Percentiles rank a stretch among this genome's conserved stretches.
Conservation (phyloP, 495 filamentous ascomycete species). For the Rhypophila decipiens region DNA sequence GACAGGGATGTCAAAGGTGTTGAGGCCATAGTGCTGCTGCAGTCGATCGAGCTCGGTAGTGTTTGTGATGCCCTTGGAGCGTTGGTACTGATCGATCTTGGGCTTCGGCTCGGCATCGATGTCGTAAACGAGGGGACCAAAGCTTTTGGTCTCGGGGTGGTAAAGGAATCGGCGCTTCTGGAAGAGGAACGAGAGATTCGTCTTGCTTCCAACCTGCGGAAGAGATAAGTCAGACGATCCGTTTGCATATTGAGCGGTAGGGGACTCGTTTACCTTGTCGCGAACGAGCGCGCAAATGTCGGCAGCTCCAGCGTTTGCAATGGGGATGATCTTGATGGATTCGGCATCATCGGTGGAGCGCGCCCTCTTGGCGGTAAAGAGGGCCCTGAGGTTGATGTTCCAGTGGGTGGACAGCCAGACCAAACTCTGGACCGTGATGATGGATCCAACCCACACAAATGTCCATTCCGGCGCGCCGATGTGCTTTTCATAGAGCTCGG, state of each 20-base stretch:
- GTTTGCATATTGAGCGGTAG: neutral
- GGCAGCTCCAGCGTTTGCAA: conserved; percentile 79
- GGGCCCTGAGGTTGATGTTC: conserved; percentile 78
- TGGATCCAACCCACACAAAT: conserved; percentile 82
- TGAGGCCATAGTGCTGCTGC: conserved; percentile 89
- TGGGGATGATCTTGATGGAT: conserved; percentile 88
- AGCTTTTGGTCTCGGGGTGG: conserved; percentile 58
- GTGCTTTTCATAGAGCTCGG: conserved; percentile 79
- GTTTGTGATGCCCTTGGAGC: conserved; percentile 62
- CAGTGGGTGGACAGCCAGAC: conserved; percentile 95
- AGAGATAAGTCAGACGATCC: conserved; percentile 3
- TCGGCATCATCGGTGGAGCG: conserved; percentile 68
- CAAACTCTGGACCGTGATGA: conserved; percentile 81
- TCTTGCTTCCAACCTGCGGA: conserved; percentile 56
- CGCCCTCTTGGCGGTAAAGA: conserved; percentile 73
- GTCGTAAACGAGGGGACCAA: conserved; percentile 75
- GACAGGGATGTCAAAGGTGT: conserved; percentile 97
- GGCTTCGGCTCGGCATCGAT: conserved; percentile 83
- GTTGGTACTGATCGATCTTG: conserved; percentile 67
- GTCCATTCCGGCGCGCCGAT: conserved; percentile 92
- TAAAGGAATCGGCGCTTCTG: conserved; percentile 97
- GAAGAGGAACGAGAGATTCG: conserved; percentile 85
- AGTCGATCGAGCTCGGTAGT: conserved; percentile 68
- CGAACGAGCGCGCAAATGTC: conserved; percentile 78
- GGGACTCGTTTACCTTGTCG: conserved; percentile 52